Base-by-base conservation (phyloP, 2,329 filamentous ascomycete species). In the Sclerotinia sclerotiorum region DNA sequence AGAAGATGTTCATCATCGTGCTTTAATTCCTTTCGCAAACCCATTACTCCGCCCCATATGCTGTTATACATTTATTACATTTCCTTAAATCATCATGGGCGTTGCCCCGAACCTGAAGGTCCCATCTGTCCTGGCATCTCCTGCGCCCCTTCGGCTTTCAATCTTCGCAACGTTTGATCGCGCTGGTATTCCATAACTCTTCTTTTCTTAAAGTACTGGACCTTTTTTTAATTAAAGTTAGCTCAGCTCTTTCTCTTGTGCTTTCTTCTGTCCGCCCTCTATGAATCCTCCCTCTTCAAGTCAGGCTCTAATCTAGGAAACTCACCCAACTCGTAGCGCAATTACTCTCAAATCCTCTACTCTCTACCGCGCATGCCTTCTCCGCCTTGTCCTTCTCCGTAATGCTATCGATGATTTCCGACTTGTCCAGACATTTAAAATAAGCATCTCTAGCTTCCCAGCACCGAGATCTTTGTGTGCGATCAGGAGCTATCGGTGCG, bases 161-260 rank as follows among this genome's bases (percentile, higher is more conserved):
- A 86, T 77, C 88, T 87, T 75, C 90, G 89, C 72, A 97, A 82
- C 32, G 92, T 90, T 80, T 89, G 84, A 76, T 91, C 90, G 80
- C 94, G 93, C 75, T 97, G 91, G 77, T 91, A 86, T 74, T 99
- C 95, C 81, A 96, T 94, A 48, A 98, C 92, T 76, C 95, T 86
- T 81, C 93, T 91, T 80, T 97, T 94, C 84, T 98, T 97, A 82
- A 99, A 99, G 80, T 99, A 98, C 81, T 93, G 93, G 70, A 97
- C 91, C 92, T 95, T 8, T 35, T 35, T 35, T 35, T 35, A 10
- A n/a, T 11, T 32, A 42, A 19, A 65, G 39, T 65, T 32, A 65
- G 62, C 62, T 21, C 55, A 68, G 17, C 24, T 6, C 19, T 55
- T 13, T 24, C 39, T 73, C 70, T 73, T 71, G 70, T 68, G 55